Evolutionary conservation across 2,329 filamentous ascomycete genomes (phyloP).

Genomic region (Aspergillus sclerotialis): DNA sequence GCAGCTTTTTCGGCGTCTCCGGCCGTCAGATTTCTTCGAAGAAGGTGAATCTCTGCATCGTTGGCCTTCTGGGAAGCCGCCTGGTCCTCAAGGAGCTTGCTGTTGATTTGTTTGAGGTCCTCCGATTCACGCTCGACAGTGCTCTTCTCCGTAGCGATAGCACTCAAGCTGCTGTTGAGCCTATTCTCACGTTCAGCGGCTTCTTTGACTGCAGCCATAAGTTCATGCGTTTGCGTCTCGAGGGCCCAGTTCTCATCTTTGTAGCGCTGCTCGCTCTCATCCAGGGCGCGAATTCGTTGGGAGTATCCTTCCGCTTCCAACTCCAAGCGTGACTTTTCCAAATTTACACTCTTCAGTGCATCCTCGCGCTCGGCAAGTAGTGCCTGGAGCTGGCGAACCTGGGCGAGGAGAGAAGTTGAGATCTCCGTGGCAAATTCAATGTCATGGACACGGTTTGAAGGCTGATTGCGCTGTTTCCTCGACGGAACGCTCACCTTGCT

Average conservation of each 20-base stretch:
- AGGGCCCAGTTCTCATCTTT: conserved; percentile 99
- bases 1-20: conserved; percentile 71
- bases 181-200: conserved; percentile 76
- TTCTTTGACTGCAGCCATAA: conserved; percentile 66
- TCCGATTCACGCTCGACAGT: conserved; percentile 78
- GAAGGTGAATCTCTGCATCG: conserved; percentile 77
- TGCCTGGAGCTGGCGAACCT: conserved; percentile 83
- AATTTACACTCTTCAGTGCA: conserved; percentile 64
- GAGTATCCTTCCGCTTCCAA: conserved; percentile 72
- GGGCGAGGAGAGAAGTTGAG: conserved; percentile 86
- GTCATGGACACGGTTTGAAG: conserved; percentile 80
- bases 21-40: conserved; percentile 71
- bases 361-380: conserved; percentile 84
- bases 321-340: conserved; percentile 73
- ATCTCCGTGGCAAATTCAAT: conserved; percentile 99
- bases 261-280: conserved; percentile 91
- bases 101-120: conserved; percentile 72
- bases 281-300: conserved; percentile 71
- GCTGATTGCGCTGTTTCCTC: conserved; percentile 83
- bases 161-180: conserved; percentile 64
- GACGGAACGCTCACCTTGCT: conserved; percentile 84
- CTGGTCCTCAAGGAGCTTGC: conserved; percentile 77
- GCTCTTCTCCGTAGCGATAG: conserved; percentile 67
- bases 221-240: conserved; percentile 84
- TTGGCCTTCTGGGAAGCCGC: conserved; percentile 69